Evolutionary conservation across 352 stramenopile species (phyloP), one percentile per base, ranked within the genome.

Genomic region (Albugo candida): DNA sequence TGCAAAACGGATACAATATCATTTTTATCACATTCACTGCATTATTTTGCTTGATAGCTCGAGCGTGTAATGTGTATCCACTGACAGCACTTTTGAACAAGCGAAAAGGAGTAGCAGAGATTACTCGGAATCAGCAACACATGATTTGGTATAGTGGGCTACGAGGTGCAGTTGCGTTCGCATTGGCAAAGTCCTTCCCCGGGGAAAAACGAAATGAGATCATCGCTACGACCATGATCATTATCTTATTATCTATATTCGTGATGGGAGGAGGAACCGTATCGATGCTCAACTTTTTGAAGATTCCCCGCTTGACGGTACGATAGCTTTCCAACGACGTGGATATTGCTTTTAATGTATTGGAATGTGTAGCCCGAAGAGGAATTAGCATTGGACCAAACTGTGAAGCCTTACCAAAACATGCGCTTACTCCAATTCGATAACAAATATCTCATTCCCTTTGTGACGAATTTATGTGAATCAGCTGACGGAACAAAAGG

Each of bases 101-200:
- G 41, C 62, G 72, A 21, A 66, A 75, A 43, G 72, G 71, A 37
- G 60, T 53, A 19, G 60, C 65, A 17, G 61, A 60, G 49, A 87
- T 87, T 53, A 83, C 71, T n/a, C 54, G 61, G 35, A 94, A 94
- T 56, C 86, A 92, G 49, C 80, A 92, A 53, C 81, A 95, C 64
- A 93, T 96, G 81, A 85, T 97, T 48, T 96, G 81, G 77, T 96
- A 95, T 67, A 86, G 81, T 36, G 91, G 91, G 11, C 67, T 97
- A 40, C 80, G 92, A 19, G 88, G 88, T 16, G 92, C 88, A 24
- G 82, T 97, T 5, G 84, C 87, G 0, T 97, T 95, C 55, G 80
- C 83, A 21, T 68, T 92, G 48, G 83, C 83, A 49, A 83, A 91
- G 57, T 83, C 67, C 5, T 96, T 96, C 55, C 84, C 91, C 10